Base-by-base conservation (phyloP, 2,329 filamentous ascomycete species). In the Intubia oerlemansii region DNA sequence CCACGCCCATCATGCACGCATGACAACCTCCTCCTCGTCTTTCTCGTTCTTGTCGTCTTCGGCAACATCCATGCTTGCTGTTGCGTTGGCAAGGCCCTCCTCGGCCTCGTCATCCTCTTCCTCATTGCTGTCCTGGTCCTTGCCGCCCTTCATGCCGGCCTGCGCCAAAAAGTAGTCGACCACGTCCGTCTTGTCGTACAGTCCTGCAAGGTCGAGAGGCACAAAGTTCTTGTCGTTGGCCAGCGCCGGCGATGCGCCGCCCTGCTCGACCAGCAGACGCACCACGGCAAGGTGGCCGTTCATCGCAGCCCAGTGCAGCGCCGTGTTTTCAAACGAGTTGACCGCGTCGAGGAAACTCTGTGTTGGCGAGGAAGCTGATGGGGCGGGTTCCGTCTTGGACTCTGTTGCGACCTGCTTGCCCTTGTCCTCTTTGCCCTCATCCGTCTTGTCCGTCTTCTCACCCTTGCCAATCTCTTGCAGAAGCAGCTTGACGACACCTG, bases 301-400 rank as follows among this genome's bases (percentile, higher is more conserved):
- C 31, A 93, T 56, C 1, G 81, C 78, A 0, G 85, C 85, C 84
- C 84, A 95, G 53, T 98, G 88, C 33, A 98, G 57, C 1, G 81
- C 67, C 1, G 85, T 93, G 54, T 93, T 95, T 25, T 82, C 84
- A 25, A 77, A 74, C 36, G 69, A 57, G 44, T 98, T 98, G 35
- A 65, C 59, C 3, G 62, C 56, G 41, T 81, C 75, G 15, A 82
- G 49, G 39, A 73, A 68, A 1, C 58, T 46, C 37, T 56, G 52
- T 37, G 53, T 56, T 35, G 54, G 51, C 36, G 56, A 51, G 37
- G 52, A 54, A 35, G 54, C 50, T 19, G 47, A 46, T 13, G 39
- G 47, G 26, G 49, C 49, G 25, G 44, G 16, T 51, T 16, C 23
- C 40, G 35, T n/a, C n/a, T n/a, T n/a, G n/a, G n/a, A n/a, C n/a